Percentiles rank a stretch among this genome's conserved stretches.
phyloP scores from a whole-genome alignment of 768 basidiomycete species.

The Chalciporus piperatus region DNA sequence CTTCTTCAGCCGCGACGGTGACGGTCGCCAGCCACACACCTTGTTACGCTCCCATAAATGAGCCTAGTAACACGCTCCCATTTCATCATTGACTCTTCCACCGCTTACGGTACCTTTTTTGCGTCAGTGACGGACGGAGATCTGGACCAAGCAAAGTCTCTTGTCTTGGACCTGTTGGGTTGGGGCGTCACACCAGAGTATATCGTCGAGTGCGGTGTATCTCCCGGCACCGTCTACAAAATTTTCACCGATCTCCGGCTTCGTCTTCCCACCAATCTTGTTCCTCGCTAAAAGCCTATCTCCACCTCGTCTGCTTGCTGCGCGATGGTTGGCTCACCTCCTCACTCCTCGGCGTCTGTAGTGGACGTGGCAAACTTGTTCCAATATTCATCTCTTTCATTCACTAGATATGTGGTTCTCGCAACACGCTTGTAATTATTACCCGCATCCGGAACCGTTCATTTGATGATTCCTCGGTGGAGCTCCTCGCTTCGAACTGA shows the following conservation, averaged over 20 bases:
- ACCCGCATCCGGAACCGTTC: too few species aligned
- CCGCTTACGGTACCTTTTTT: not conserved
- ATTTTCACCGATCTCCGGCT: slow-evolving; percentile 44
- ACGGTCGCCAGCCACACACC: not conserved
- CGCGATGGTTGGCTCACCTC: not conserved
- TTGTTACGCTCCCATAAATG: not conserved
- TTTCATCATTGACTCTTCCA: not conserved
- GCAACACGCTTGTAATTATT: too few species aligned
- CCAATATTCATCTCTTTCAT: too few species aligned
- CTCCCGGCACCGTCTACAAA: slow-evolving; percentile 34
- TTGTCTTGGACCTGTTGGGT: slow-evolving; percentile 55
- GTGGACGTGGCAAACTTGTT: too few species aligned
- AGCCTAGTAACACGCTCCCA: slow-evolving; percentile 8
- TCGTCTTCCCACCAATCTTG: slow-evolving; percentile 29
- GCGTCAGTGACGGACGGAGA: slow-evolving; percentile 40
- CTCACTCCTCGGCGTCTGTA: not conserved
- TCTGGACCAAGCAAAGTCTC: slow-evolving; percentile 41
- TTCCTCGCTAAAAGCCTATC: not conserved
- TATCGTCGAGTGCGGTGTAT: slow-evolving; percentile 44
- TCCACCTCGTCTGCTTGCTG: not conserved
- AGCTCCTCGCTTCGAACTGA: too few species aligned
- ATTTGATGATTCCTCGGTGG: too few species aligned
- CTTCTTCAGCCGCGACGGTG: not conserved
- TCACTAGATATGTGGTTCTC: too few species aligned
- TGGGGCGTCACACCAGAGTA: slow-evolving; percentile 53